phyloP scores from a whole-genome alignment of 306 rosid genomes.

The Trifolium pratense region DNA sequence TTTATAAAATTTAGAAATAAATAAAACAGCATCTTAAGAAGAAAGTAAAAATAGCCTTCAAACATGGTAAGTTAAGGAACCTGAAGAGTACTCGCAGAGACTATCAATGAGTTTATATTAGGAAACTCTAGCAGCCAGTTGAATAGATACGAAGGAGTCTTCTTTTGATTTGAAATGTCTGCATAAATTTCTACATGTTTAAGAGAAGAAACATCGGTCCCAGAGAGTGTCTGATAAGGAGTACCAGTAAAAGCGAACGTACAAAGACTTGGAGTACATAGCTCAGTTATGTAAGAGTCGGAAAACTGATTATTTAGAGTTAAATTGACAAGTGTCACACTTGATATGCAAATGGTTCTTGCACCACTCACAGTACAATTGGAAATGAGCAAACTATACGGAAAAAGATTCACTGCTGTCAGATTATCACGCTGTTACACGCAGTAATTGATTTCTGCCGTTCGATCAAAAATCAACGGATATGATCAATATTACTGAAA shows the following conservation, averaged over 20 bases:
- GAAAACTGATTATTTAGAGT: background rate
- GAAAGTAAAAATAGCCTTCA: background rate
- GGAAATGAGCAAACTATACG: background rate
- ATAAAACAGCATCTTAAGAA: background rate
- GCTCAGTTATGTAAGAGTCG: background rate
- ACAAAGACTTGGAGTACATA: background rate
- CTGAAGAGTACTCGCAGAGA: background rate
- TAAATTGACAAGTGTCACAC: background rate
- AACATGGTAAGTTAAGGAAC: background rate
- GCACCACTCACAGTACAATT: background rate
- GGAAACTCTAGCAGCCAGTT: background rate
- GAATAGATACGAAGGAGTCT: background rate
- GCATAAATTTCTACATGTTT: background rate
- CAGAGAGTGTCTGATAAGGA: background rate
- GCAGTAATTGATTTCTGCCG: too few species aligned
- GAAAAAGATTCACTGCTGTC: too few species aligned
- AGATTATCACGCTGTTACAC: too few species aligned
- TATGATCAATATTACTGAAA: too few species aligned
- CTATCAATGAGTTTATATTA: background rate
- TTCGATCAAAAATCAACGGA: too few species aligned
- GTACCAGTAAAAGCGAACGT: background rate
- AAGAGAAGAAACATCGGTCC: background rate
- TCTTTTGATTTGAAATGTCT: background rate
- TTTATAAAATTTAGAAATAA: background rate
- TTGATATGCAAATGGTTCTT: constrained; percentile 12